These are phyloP conservation scores for Periconia sp. DNA, from an alignment of 2,329 filamentous ascomycete species.

Conservation along the genomic window DNA sequence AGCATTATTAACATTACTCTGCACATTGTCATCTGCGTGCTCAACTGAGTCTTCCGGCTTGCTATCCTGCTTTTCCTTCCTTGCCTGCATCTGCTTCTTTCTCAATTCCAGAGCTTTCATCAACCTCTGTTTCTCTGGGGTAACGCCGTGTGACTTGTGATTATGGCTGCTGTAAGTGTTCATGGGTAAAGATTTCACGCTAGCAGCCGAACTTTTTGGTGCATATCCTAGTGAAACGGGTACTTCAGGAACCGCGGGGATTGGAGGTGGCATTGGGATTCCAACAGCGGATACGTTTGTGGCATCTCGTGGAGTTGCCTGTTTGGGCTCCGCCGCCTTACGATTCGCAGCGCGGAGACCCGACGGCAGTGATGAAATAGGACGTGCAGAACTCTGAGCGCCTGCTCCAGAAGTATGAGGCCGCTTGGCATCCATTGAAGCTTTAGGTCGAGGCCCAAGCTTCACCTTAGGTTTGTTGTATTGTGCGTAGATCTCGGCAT, in stretches of 20 bases:
- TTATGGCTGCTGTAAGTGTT: conserved; percentile 30
- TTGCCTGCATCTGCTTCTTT: conserved; percentile 69
- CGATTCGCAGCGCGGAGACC: conserved; percentile 64
- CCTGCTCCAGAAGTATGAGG: conserved; percentile 59
- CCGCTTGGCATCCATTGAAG: conserved; percentile 68
- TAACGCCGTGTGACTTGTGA: conserved; percentile 60
- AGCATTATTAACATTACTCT: conserved; percentile 11
- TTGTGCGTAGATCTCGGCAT: conserved; percentile 51
- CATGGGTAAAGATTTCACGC: conserved; percentile 49
- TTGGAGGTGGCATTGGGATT: conserved; percentile 34
- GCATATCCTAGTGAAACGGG: conserved; percentile 40
- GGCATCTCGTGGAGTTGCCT: conserved; percentile 40
- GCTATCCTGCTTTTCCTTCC: conserved; percentile 32
- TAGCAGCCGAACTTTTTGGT: conserved; percentile 40
- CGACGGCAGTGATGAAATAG: conserved; percentile 76
- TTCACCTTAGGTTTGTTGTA: conserved; percentile 81
- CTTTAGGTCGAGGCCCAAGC: conserved; percentile 82
- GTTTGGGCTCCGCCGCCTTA: conserved; percentile 32
- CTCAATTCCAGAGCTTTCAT: conserved; percentile 93
- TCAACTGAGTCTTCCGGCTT: conserved; percentile 4
- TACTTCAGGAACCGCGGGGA: conserved; percentile 38
- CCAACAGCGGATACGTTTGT: conserved; percentile 31
- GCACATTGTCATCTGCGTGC: conserved; percentile 10
- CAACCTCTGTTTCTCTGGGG: conserved; percentile 85
- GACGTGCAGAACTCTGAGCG: conserved; percentile 56